Evolutionary conservation across 257 asterid species (phyloP), one percentile per base, ranked within the genome.

Genomic region (Solanum chaucha): DNA sequence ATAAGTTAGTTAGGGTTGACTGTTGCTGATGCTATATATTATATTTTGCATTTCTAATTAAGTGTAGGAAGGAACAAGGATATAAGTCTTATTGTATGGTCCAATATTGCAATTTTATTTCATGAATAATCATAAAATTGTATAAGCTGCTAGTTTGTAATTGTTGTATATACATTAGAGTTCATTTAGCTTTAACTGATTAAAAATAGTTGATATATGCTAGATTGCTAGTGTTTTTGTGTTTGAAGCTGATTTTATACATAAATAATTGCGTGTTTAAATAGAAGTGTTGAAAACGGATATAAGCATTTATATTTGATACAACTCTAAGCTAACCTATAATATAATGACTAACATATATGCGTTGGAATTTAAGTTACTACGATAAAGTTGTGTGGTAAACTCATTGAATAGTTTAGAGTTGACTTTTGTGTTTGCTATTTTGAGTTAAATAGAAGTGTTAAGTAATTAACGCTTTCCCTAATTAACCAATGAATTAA

Each of bases 21-120:
- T 91, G 87, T 87, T 87, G 82, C 22, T 89, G 90, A 90, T 88
- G 91, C 88, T 87, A 86, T 80, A 75, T 73, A 32, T 20, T 22
- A 80, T 84, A 86, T 85, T 85, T 73, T n/a, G 86, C 84, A 87
- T 88, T 83, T 85, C 34, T 26, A 86, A 22, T n/a, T 41, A 41
- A 78, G 35, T 51, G 35, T 51, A 51, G 81, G 28, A 32, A 35
- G n/a, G 68, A 68, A 38, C 55, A 72, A 71, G 77, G 86, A 28
- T 28, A 80, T 15, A 3, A 19, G 15, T 44, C 8, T 20, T 38
- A 24, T 44, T 26, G 24, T 41, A 8, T 80, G 41, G 28, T 48
- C n/a, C n/a, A 24, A 74, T 72, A 72, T 72, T 44, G 24, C 64
- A n/a, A 78, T 46, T 78, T 80, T 80, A 48, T 28, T 80, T 80